phyloP scores from a whole-genome alignment of 345 rosid species.

The Euphorbia pulcherrima region DNA sequence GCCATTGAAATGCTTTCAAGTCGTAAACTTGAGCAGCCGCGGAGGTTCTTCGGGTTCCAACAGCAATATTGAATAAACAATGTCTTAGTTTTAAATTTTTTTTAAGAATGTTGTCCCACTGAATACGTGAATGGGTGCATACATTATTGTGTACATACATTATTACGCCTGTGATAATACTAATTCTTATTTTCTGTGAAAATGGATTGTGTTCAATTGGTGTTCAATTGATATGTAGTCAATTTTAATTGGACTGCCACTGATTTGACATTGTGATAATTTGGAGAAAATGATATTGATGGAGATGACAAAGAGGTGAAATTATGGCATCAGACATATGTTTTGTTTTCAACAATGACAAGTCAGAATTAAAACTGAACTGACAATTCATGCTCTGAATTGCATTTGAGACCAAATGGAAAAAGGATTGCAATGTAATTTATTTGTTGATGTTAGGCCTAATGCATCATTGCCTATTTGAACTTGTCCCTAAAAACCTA shows the following conservation, averaged over 20 bases:
- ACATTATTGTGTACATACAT: too few relatives aligned
- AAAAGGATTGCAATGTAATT: neutral
- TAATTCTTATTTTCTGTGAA: too few relatives aligned
- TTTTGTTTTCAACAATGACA: neutral
- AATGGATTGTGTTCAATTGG: too few relatives aligned
- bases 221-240: too few relatives aligned
- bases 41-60: conserved; percentile 57
- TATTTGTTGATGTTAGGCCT: too few relatives aligned
- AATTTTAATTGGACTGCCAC: neutral
- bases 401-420: neutral
- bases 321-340: neutral
- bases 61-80: conserved; percentile 26
- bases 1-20: conserved; percentile 75
- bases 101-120: neutral
- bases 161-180: too few relatives aligned
- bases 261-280: neutral
- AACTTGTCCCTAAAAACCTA: too few relatives aligned
- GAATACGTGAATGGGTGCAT: too few relatives aligned
- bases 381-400: neutral
- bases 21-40: conserved; percentile 41
- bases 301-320: neutral
- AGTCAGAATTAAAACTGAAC: neutral
- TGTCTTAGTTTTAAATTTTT: neutral
- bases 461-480: too few relatives aligned
- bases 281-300: neutral